These are phyloP conservation scores for Taphrina communis DNA, from an alignment of 1,139 yeast genomes.

Conservation along the genomic window DNA sequence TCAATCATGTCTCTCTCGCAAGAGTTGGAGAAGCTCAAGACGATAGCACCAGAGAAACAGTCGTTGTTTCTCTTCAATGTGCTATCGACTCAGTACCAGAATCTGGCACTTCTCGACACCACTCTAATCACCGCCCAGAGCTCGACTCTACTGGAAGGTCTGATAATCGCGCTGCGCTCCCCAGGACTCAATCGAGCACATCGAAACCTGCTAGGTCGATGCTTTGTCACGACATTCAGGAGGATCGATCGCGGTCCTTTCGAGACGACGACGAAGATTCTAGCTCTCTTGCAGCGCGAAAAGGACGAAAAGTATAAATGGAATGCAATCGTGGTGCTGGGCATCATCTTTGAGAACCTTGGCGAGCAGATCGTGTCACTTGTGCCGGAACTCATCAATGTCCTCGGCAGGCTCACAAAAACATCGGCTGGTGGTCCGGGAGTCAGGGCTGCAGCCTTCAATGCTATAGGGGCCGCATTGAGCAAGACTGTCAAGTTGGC, in stretches of 20 bases:
- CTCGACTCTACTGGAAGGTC: constrained; percentile 54
- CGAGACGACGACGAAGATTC: constrained; percentile 50
- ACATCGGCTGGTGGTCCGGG: constrained; percentile 48
- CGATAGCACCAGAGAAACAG: constrained; percentile 44
- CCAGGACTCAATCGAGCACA: constrained; percentile 44
- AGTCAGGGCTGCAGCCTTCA: constrained; percentile 47
- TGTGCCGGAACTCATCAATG: constrained; percentile 36
- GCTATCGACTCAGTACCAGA: constrained; percentile 44
- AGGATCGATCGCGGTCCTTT: constrained; percentile 48
- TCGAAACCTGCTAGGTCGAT: constrained; percentile 44
- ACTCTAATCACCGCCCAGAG: constrained; percentile 46
- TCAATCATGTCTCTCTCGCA: constrained; percentile 3
- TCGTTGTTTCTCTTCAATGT: constrained; percentile 44
- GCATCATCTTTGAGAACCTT: constrained; percentile 43
- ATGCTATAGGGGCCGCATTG: constrained; percentile 48
- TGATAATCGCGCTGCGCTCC: constrained; percentile 54
- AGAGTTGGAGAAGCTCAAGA: constrained; percentile 41
- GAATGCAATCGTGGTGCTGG: constrained; percentile 27
- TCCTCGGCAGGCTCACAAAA: constrained; percentile 21
- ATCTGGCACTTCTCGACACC: constrained; percentile 42
- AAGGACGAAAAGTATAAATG: constrained; percentile 48
- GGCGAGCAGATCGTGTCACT: constrained; percentile 49
- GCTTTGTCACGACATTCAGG: constrained; percentile 43
- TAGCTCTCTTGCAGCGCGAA: constrained; percentile 48
- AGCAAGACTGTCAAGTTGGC: constrained; percentile 50